These are phyloP conservation scores for Aspergillus haitiensis DNA, from an alignment of 495 filamentous ascomycete genomes.

Conservation along the genomic window DNA sequence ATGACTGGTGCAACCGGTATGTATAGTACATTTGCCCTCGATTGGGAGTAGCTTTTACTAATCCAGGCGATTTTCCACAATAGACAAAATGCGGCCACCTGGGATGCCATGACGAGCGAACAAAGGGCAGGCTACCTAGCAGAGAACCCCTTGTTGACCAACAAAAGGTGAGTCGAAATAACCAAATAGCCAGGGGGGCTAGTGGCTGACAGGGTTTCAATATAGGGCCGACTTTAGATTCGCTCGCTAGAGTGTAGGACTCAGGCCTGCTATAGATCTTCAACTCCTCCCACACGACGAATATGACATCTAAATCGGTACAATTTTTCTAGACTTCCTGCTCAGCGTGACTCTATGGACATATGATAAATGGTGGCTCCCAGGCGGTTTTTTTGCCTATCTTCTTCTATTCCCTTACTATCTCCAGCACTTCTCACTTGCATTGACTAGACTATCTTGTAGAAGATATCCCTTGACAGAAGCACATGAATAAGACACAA, in stretches of 20 bases:
- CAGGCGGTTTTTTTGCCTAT: too few relatives aligned
- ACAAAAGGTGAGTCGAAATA: constrained; percentile 1
- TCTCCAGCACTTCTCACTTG: too few relatives aligned
- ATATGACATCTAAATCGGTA: too few relatives aligned
- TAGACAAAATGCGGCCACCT: constrained; percentile 29
- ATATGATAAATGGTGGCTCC: too few relatives aligned
- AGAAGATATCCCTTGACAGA: too few relatives aligned
- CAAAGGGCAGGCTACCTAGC: constrained; percentile 31
- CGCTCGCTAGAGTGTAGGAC: not conserved
- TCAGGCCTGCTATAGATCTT: too few relatives aligned
- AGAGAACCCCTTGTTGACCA: constrained; percentile 5
- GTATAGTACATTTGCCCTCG: not conserved
- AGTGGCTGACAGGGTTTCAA: not conserved
- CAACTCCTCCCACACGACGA: too few relatives aligned
- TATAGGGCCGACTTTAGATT: constrained; percentile 9
- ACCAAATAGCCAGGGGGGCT: not conserved
- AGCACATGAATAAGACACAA: too few relatives aligned
- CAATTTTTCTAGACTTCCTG: too few relatives aligned
- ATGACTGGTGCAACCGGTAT: constrained; percentile 21
- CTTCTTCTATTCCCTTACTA: too few relatives aligned
- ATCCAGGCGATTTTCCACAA: constrained; percentile 32
- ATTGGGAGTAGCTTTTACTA: not conserved
- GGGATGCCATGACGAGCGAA: constrained; percentile 30
- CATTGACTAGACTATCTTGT: too few relatives aligned
- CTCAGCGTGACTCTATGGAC: too few relatives aligned